A percentile compares a stretch with the other conserved stretches of the same genome.
phyloP scores from a whole-genome alignment of 441 rosid genomes.

The Rhodomyrtus psidioides region DNA sequence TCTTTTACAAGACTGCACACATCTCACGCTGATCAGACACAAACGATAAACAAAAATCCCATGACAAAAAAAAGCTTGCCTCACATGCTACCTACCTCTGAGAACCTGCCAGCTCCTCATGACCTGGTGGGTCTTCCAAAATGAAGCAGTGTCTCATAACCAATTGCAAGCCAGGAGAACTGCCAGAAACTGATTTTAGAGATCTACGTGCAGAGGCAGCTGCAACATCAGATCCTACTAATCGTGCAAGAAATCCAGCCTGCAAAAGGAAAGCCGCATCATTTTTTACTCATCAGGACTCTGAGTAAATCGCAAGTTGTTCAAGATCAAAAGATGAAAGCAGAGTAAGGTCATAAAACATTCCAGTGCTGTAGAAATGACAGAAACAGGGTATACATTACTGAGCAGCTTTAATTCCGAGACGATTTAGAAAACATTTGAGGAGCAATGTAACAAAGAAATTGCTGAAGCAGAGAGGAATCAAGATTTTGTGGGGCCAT shows the following conservation, averaged over 20 bases:
- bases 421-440: background rate
- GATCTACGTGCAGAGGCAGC: slow-evolving; percentile 65
- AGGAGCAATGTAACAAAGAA: background rate
- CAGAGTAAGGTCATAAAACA: background rate
- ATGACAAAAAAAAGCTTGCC: background rate
- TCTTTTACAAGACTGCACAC: slow-evolving; percentile 46
- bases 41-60: slow-evolving; percentile 4
- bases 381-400: background rate
- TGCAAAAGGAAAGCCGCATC: slow-evolving; percentile 15
- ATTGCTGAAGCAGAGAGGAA: background rate
- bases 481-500: background rate
- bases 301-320: background rate
- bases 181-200: slow-evolving; percentile 49
- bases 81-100: slow-evolving; percentile 39
- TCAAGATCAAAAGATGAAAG: background rate
- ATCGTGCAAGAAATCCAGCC: slow-evolving; percentile 69
- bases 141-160: slow-evolving; percentile 83
- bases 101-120: slow-evolving; percentile 33
- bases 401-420: background rate
- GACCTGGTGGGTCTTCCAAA: slow-evolving; percentile 85
- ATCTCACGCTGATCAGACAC: slow-evolving; percentile 31
- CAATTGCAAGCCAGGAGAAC: slow-evolving; percentile 58
- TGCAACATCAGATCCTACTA: slow-evolving; percentile 64
- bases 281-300: background rate
- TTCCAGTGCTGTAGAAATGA: background rate